phyloP scores from a whole-genome alignment of 2,329 filamentous ascomycete species.

The Colletotrichum eremochloae region DNA sequence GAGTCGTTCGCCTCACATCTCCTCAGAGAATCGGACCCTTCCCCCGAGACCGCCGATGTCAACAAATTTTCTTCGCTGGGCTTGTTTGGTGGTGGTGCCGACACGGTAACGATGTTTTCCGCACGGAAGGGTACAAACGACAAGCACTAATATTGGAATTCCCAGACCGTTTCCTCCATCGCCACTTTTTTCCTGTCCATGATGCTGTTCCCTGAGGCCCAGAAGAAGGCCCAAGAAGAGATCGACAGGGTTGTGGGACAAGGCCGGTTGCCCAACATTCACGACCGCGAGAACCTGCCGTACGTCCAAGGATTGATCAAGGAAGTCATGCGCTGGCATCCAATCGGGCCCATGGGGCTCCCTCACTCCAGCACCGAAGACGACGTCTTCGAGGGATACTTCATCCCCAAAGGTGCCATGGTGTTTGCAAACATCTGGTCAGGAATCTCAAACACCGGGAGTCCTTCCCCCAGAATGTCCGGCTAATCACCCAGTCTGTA shows the following conservation, averaged over 20 bases:
- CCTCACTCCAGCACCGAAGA: constrained; percentile 53
- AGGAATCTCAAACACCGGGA: constrained; percentile 48
- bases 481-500: not conserved
- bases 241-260: constrained; percentile 65
- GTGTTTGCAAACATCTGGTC: constrained; percentile 47
- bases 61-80: constrained; percentile 36
- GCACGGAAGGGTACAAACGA: not conserved
- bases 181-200: constrained; percentile 62
- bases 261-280: constrained; percentile 60
- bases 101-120: constrained; percentile 36
- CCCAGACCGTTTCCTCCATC: constrained; percentile 51
- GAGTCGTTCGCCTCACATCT: constrained; percentile 32
- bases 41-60: constrained; percentile 4
- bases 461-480: accelerated
- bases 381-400: constrained; percentile 34
- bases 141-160: not conserved
- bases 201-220: constrained; percentile 59
- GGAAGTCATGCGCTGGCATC: constrained; percentile 69
- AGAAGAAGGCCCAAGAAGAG: constrained; percentile 62
- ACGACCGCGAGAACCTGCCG: constrained; percentile 62
- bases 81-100: constrained; percentile 41
- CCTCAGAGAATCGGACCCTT: constrained; percentile 7
- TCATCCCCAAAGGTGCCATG: constrained; percentile 37
- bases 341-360: constrained; percentile 61
- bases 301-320: constrained; percentile 68